phyloP scores from a whole-genome alignment of 352 stramenopile genomes.

The Pythium coloratum region DNA sequence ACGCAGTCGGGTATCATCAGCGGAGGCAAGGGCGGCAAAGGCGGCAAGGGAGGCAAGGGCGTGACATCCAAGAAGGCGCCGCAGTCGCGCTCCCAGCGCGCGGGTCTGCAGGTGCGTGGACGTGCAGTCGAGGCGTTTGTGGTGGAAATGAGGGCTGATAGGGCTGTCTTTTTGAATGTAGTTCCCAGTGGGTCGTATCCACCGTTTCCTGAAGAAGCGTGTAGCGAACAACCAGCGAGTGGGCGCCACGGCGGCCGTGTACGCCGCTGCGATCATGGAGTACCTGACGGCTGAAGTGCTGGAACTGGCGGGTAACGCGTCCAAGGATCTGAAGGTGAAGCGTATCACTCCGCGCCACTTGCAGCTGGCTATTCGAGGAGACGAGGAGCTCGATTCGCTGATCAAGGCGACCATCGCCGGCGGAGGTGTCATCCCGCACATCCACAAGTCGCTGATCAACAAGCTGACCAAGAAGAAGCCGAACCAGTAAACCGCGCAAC shows the following conservation, averaged over 20 bases:
- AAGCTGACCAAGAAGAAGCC: constrained; percentile 93
- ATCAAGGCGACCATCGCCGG: constrained; percentile 99
- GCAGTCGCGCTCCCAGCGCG: constrained; percentile 97
- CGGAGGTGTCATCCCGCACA: constrained; percentile 99
- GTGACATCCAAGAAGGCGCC: constrained; percentile 99
- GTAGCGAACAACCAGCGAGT: constrained; percentile 99
- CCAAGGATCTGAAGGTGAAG: constrained; percentile 97
- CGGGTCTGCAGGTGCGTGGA: constrained; percentile 92
- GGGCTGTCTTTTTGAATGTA: constrained; percentile 30
- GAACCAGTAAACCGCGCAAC: constrained; percentile 42
- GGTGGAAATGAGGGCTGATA: neutral
- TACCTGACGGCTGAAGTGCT: constrained; percentile 99
- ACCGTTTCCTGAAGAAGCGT: constrained; percentile 99
- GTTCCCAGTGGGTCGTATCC: constrained; percentile 99
- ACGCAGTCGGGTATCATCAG: constrained; percentile 81
- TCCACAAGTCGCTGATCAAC: constrained; percentile 99
- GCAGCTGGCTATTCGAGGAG: constrained; percentile 99
- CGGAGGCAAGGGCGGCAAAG: constrained; percentile 96
- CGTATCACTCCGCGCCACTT: constrained; percentile 99
- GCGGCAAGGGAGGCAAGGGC: constrained; percentile 99
- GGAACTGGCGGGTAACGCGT: constrained; percentile 98
- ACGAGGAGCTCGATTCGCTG: constrained; percentile 98
- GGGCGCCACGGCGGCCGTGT: constrained; percentile 98
- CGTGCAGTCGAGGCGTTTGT: neutral
- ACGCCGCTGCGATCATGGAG: constrained; percentile 99